These are phyloP conservation scores for Pythium vanterpoolii DNA, from an alignment of 352 stramenopile genomes.

Conservation along the genomic window DNA sequence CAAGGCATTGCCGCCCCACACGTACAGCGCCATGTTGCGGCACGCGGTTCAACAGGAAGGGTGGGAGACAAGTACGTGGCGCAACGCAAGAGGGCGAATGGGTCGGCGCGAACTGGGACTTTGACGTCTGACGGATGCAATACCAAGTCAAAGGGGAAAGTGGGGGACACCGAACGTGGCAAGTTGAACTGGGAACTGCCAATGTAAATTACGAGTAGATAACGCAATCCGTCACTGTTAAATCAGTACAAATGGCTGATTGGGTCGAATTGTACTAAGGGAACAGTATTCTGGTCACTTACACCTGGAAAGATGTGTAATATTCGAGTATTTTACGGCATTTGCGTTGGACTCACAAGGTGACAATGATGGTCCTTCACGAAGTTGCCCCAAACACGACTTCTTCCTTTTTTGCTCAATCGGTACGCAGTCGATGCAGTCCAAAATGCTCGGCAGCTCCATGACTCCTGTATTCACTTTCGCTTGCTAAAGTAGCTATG, in stretches of 20 bases:
- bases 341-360: not conserved
- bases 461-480: not conserved
- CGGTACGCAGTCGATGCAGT: not conserved
- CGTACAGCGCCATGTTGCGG: conserved; percentile 62
- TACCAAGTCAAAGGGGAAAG: not conserved
- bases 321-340: not conserved
- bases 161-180: not conserved
- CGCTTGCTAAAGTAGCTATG: not conserved
- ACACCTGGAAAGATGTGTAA: conserved; percentile 10
- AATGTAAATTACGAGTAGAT: conserved; percentile 6
- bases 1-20: conserved; percentile 70
- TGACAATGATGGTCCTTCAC: not conserved
- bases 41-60: not conserved
- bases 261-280: not conserved
- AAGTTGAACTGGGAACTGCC: conserved; percentile 28
- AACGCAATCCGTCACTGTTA: not conserved
- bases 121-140: not conserved
- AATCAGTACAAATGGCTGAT: not conserved
- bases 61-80: not conserved
- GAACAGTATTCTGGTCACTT: not conserved
- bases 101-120: not conserved
- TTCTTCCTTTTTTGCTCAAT: not conserved
- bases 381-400: not conserved
- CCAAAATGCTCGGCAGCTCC: too few relatives aligned
- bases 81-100: conserved; percentile 7